These are phyloP conservation scores for Terana coerulea DNA, from an alignment of 768 basidiomycete genomes.

Conservation along the genomic window DNA sequence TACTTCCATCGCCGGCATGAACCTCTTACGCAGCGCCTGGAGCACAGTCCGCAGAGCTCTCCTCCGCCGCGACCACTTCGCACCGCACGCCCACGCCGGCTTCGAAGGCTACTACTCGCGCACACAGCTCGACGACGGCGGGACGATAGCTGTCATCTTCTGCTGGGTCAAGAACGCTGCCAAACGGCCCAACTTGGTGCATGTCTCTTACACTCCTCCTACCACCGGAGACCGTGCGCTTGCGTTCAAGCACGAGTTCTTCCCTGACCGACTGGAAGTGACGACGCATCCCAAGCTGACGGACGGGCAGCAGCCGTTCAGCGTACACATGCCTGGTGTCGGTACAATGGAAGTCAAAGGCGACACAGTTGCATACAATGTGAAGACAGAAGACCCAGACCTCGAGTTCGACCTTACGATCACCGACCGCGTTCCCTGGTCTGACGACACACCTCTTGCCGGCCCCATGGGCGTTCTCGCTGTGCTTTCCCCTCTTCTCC, in stretches of 20 bases:
- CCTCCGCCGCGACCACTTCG: conserved; percentile 17
- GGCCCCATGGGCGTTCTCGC: conserved; percentile 23
- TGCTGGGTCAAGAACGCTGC: conserved; percentile 23
- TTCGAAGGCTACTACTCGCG: conserved; percentile 27
- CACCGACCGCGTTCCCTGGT: conserved; percentile 17
- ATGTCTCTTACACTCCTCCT: conserved; percentile 17
- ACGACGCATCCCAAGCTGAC: background rate
- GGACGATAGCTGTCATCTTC: conserved; percentile 22
- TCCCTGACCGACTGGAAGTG: conserved; percentile 12
- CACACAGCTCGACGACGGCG: conserved; percentile 20
- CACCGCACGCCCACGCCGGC: conserved; percentile 16
- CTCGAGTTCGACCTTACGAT: conserved; percentile 17
- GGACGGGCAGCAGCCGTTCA: conserved; percentile 13
- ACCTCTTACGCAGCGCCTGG: too few relatives aligned
- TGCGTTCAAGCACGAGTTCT: conserved; percentile 20
- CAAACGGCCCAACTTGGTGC: conserved; percentile 18
- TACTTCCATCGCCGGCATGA: too few relatives aligned
- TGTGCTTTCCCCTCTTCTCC: conserved; percentile 16
- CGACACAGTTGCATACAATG: conserved; percentile 14
- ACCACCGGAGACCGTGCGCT: background rate
- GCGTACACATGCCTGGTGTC: conserved; percentile 13
- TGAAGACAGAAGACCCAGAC: conserved; percentile 9
- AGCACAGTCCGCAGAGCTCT: too few relatives aligned
- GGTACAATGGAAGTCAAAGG: conserved; percentile 18
- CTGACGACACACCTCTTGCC: conserved; percentile 2